phyloP scores from a whole-genome alignment of 306 rosid genomes.

The Cicer judaicum region DNA sequence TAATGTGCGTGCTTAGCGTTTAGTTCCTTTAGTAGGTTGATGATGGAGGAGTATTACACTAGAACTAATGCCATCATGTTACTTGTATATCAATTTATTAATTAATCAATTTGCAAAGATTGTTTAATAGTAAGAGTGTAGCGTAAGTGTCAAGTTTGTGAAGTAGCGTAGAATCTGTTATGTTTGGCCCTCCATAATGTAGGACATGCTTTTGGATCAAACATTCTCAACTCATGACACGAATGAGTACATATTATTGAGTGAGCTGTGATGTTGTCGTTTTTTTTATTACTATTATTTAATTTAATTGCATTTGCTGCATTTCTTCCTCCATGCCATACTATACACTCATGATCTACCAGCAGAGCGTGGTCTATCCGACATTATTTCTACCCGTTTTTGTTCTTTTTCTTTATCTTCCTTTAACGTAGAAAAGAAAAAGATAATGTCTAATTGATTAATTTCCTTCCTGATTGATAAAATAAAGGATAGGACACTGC shows the following conservation, averaged over 20 bases:
- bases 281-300: slow-evolving; percentile 6
- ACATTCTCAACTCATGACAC: slow-evolving; percentile 59
- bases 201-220: slow-evolving; percentile 42
- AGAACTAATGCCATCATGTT: slow-evolving; percentile 16
- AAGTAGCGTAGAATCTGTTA: slow-evolving; percentile 44
- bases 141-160: slow-evolving; percentile 34
- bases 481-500: slow-evolving; percentile 9
- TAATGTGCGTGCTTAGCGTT: slow-evolving; percentile 16
- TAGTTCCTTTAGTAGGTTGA: slow-evolving; percentile 1
- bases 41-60: slow-evolving; percentile 30
- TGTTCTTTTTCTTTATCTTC: background rate
- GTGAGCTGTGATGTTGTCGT: background rate
- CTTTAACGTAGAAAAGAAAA: slow-evolving; percentile 6
- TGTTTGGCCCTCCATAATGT: slow-evolving; percentile 19
- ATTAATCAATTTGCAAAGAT: slow-evolving; percentile 1
- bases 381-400: slow-evolving; percentile 42
- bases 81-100: slow-evolving; percentile 12
- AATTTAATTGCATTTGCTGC: slow-evolving; percentile 15
- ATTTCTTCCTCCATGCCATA: slow-evolving; percentile 5
- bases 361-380: slow-evolving; percentile 28
- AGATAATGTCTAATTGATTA: background rate
- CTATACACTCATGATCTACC: slow-evolving; percentile 40
- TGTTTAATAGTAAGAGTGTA: slow-evolving; percentile 25
- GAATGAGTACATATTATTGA: background rate
- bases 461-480: background rate